phyloP scores from a whole-genome alignment of 306 rosid species.

The Trifolium repens region DNA sequence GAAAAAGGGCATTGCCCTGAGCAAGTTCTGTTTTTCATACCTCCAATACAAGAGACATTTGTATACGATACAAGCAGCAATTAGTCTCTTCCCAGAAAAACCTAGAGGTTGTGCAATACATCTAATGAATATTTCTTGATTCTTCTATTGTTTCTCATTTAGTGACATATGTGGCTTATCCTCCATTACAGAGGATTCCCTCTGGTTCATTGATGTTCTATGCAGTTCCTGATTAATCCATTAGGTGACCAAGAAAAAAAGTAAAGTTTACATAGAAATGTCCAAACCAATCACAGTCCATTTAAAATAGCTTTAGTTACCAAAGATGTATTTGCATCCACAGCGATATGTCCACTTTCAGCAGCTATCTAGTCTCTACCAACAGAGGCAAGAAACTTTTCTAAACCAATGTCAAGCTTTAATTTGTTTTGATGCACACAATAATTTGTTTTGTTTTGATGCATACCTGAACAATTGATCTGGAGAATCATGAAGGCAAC shows the following conservation, averaged over 20 bases:
- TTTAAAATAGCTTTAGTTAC: constrained; percentile 52
- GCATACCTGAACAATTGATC: constrained; percentile 80
- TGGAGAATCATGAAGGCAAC: constrained; percentile 75
- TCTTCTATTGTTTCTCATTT: constrained; percentile 64
- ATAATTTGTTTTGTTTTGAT: too few relatives aligned
- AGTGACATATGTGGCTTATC: constrained; percentile 58
- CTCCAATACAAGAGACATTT: constrained; percentile 69
- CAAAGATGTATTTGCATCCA: constrained; percentile 64
- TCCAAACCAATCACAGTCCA: constrained; percentile 31
- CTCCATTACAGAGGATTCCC: constrained; percentile 58
- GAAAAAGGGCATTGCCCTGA: constrained; percentile 30
- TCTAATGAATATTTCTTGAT: constrained; percentile 62
- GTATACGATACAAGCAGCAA: constrained; percentile 63
- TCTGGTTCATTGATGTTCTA: constrained; percentile 62
- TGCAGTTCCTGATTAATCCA: constrained; percentile 64
- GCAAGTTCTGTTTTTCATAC: constrained; percentile 46
- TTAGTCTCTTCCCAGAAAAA: constrained; percentile 57
- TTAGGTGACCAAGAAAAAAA: constrained; percentile 42
- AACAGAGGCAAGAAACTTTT: constrained; percentile 44
- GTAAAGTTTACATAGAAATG: constrained; percentile 36
- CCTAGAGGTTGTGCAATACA: constrained; percentile 61
- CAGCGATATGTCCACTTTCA: constrained; percentile 64
- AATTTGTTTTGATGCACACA: constrained; percentile 28
- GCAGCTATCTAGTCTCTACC: constrained; percentile 84
- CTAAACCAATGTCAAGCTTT: constrained; percentile 33